These are phyloP conservation scores for Elaeis guineensis DNA, from an alignment of 176 grass and related monocot genomes.

Conservation along the genomic window DNA sequence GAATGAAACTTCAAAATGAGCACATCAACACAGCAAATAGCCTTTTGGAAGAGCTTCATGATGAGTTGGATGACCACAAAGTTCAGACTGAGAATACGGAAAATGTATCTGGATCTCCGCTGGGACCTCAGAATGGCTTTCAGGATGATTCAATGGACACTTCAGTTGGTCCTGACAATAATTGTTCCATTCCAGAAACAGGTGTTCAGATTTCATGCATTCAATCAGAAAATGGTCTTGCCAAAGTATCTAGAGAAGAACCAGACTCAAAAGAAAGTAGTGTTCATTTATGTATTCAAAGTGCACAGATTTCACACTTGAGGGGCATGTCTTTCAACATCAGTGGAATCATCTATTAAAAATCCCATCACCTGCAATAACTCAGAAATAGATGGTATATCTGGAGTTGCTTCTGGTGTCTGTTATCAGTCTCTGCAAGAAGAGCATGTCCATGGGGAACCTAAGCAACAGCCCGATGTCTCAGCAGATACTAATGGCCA, in stretches of 20 bases:
- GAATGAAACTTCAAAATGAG: background rate
- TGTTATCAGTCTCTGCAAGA: conserved; percentile 19
- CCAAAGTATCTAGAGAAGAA: conserved; percentile 11
- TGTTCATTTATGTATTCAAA: background rate
- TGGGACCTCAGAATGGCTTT: conserved; percentile 16
- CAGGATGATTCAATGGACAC: conserved; percentile 9
- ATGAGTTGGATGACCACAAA: too few relatives aligned
- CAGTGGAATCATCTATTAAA: conserved; percentile 14
- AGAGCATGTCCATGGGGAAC: conserved; percentile 11
- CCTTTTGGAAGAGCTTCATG: conserved; percentile 4
- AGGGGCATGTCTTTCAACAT: conserved; percentile 17
- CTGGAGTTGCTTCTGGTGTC: conserved; percentile 33
- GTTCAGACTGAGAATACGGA: too few relatives aligned
- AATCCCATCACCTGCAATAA: conserved; percentile 36
- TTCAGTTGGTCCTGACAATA: conserved; percentile 18
- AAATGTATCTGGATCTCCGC: conserved; percentile 11
- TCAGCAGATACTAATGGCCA: conserved; percentile 8
- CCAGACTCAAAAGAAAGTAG: conserved; percentile 2
- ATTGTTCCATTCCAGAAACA: conserved; percentile 16
- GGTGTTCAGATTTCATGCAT: background rate
- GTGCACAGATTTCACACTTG: conserved; percentile 20
- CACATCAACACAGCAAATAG: background rate
- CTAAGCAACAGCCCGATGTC: conserved; percentile 18
- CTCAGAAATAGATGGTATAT: conserved; percentile 33
- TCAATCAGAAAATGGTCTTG: background rate